Evolutionary conservation across 2,329 filamentous ascomycete species (phyloP).

Genomic region (Fusarium lateritium): DNA sequence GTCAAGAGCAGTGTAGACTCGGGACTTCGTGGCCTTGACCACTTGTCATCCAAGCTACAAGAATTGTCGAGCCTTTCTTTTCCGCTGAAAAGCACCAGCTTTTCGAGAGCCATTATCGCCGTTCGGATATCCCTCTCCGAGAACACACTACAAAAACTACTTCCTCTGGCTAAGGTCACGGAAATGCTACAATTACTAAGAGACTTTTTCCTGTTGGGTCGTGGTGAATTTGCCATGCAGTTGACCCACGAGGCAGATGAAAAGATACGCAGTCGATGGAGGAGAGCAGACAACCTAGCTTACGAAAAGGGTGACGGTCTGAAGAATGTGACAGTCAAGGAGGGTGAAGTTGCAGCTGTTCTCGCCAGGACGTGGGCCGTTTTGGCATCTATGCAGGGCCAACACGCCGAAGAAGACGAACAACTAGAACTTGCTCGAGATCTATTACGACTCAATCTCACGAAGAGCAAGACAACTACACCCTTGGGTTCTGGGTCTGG

Average conservation of each 20-base stretch:
- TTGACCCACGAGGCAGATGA: slow-evolving; percentile 89
- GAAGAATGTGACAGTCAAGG: slow-evolving; percentile 77
- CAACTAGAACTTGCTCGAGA: slow-evolving; percentile 86
- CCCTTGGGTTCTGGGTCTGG: slow-evolving; percentile 57
- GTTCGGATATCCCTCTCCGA: slow-evolving; percentile 88
- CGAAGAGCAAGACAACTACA: slow-evolving; percentile 62
- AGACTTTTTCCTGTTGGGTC: slow-evolving; percentile 88
- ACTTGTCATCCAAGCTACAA: slow-evolving; percentile 77
- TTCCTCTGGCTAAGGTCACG: slow-evolving; percentile 83
- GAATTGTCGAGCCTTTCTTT: slow-evolving; percentile 78
- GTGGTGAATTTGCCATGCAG: slow-evolving; percentile 92
- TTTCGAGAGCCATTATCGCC: slow-evolving; percentile 79
- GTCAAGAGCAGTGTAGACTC: slow-evolving; percentile 64
- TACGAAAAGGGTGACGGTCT: slow-evolving; percentile 68
- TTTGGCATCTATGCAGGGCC: slow-evolving; percentile 80
- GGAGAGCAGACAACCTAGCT: slow-evolving; percentile 71
- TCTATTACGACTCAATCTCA: slow-evolving; percentile 77
- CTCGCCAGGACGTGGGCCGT: slow-evolving; percentile 84
- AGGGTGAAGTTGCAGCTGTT: slow-evolving; percentile 86
- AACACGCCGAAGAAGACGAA: slow-evolving; percentile 83
- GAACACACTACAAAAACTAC: slow-evolving; percentile 84
- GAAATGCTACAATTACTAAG: slow-evolving; percentile 84
- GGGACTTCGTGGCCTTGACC: slow-evolving; percentile 66
- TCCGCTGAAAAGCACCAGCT: slow-evolving; percentile 79
- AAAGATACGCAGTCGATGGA: slow-evolving; percentile 81